Base-by-base conservation (phyloP, 139 green algal genomes). In the Chlorella sorokiniana region DNA sequence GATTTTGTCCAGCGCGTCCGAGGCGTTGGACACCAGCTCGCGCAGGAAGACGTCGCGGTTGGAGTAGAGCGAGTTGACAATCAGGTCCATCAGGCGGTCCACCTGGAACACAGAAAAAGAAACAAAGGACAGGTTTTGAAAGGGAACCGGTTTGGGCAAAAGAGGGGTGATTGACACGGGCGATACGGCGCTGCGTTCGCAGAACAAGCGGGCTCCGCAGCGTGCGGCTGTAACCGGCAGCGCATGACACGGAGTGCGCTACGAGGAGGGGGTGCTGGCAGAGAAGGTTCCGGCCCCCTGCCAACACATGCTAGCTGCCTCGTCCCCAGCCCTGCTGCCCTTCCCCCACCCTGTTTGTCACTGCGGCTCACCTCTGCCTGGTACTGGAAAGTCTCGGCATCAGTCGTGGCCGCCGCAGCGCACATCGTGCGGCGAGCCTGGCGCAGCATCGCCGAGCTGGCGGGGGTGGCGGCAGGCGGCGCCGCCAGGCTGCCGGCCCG, bases 41-140 rank as follows among this genome's bases (percentile, higher is more conserved):
- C 95, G 88, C 41, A 98, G 85, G 85, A 98, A 98, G 0, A 98
- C 92, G 76, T 98, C 95, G 4, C 92, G 80, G 91, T 98, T 98
- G 84, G 87, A 95, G 94, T 99, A 99, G 68, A 99, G 90, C 65
- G 86, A 95, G 93, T 99, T 98, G n/a, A 99, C 94, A 67, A 99
- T 99, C 88, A 99, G 95, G 89, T 99, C 96, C 95, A 99, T 95
- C 56, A 99, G 89, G 44, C 96, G 91, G 88, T 98, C 94, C 5
- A 99, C 94, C 94, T 98, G 86, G 18, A 62, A 16, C 11, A 59
- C 11, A 25, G 48, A 16, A 11, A 59, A 16, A 16, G 48, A 25
- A 59, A 11, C 11, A 59, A 25, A 59, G 11, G 48, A 11, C 48
- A 59, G 16, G 16, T 16, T 65, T 33, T 31, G 16, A 6, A 10